Base-by-base conservation (phyloP, 225 moss, liverwort and hornwort genomes). In the Sphagnum tenellum region DNA sequence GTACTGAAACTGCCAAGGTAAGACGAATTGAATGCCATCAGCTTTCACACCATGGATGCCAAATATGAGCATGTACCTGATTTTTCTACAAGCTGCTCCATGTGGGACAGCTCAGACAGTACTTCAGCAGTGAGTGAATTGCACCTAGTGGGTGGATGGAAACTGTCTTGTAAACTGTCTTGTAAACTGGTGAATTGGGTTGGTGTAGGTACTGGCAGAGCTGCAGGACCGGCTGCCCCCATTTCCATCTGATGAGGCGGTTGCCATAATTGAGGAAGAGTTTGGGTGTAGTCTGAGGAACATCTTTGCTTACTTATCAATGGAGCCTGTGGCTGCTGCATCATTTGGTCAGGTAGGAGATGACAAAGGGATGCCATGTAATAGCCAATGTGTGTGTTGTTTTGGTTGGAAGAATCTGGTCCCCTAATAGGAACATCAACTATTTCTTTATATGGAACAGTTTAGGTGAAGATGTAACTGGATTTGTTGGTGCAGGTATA, bases 211-310 rank as follows among this genome's bases (percentile, higher is more conserved):
- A 3, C 78, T 98, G 56, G 75, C 93, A 59, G 89, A 98, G 73
- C 74, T 98, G 73, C 96, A 98, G 77, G 96, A 98, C 65, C 89
- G 90, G 58, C 73, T 98, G 71, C 93, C 90, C 54, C 90, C 96
- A 48, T 98, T 87, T 59, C 83, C 96, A 48, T 89, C 80, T 57
- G 78, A 69, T 67, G 90, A 90, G 54, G 96, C 96, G 12, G 61
- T 84, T 49, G 82, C 80, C 55, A 81, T 93, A 29, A 89, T 98
- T 49, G 90, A 98, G 79, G 67, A 71, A 71, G 93, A 98, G 69
- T 67, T 98, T 47, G 90, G 84, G 44, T 83, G 80, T 61, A 85
- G 74, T 46, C 55, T 63, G 55, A 72, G 57, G 48, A 65, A 87
- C 50, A 76, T 72, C 4, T 98, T 92, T 73, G 74, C 87, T 45